Evolutionary conservation across 352 stramenopile genomes (phyloP), one percentile per base, ranked within the genome.

Genomic region (Pythium sp.): DNA sequence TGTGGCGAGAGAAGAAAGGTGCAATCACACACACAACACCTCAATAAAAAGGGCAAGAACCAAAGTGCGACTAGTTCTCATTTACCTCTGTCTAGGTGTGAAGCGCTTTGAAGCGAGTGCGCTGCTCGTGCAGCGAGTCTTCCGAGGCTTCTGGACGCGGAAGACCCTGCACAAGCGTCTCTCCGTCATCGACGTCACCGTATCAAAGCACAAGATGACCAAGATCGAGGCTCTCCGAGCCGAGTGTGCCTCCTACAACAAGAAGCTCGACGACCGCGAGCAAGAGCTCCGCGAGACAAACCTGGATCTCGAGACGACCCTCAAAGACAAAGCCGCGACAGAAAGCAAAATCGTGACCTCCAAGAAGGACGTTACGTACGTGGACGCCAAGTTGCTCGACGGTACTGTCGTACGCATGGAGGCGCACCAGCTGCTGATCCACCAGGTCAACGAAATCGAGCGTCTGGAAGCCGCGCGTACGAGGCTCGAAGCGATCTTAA

Each of bases 101-200:
- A 49, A 62, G 55, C 69, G 56, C 1, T 78, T 87, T 30, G 75
- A 82, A 56, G 68, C 59, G 26, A 76, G 64, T 11, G 73, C 79
- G 9, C 43, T 75, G 20, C 62, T 68, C 5, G 79, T 91, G 18
- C 81, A 91, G 63, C 73, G 78, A 11, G 46, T 80, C 6, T 85
- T 81, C 38, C 79, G 81, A 18, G 79, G 80, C 26, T 75, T 74
- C 58, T 71, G 74, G 15, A 60, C 77, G 1, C 67, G 74, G 5
- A 78, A 83, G 38, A 66, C 77, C 38, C 67, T 61, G n/a, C 49
- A 72, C 22, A 34, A 67, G 28, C 59, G 41, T 2, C 43, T 53
- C 28, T 61, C 67, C 2, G 14, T 77, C 18, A 8, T 69, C 2
- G 54, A 22, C 11, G 32, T 62, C 15, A 28, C 68, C 2, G 62